Evolutionary conservation across 1,284 basidiomycete genomes (phyloP), one percentile per base, ranked within the genome.

Genomic region (Pterula multifida): DNA sequence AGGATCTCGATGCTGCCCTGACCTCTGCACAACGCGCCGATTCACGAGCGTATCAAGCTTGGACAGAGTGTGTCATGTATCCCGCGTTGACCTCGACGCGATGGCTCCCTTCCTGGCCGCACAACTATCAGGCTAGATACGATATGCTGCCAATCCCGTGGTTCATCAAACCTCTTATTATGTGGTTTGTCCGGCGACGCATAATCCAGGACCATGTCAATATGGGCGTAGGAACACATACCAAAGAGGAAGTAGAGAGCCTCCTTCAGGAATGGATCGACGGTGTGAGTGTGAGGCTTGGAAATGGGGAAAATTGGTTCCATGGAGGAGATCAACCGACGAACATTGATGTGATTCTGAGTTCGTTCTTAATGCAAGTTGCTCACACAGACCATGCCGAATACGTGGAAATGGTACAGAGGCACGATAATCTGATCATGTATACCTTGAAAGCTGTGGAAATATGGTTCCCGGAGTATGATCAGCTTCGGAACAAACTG

Each of bases 241-340:
- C 39, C n/a, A 42, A 42, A 22, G 39, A 42, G 39, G 39, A 42
- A 17, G 39, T 42, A 22, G 39, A 42, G 39, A 42, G n/a, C 39
- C 21, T 42, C 9, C 19, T 42, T 6, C n/a, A 42, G 39, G 39
- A 42, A 42, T 42, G 39, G 39, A 17, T 42, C 9, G 39, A 42
- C 6, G 39, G 39, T 4, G 39, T 42, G n/a, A 42, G 39, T 17
- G 39, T 17, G 21, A n/a, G 17, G 13, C 39, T 42, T 19, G 39
- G 39, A 9, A 17, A 42, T 42, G 39, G 39, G n/a, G 39, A 42
- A 19, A 22, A 22, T 6, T 42, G 39, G 39, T 42, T 42, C 39
- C 39, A 42, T 19, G 39, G 9, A 17, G 39, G 39, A 17, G 39
- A n/a, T 11, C 9, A 42, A 42, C 39, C 39, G 39, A 42, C 39